A percentile compares a stretch with the other conserved stretches of the same genome.
Evolutionary conservation across 129 eudicot genomes (phyloP).

Genomic region (Oenanthe sinensis): DNA sequence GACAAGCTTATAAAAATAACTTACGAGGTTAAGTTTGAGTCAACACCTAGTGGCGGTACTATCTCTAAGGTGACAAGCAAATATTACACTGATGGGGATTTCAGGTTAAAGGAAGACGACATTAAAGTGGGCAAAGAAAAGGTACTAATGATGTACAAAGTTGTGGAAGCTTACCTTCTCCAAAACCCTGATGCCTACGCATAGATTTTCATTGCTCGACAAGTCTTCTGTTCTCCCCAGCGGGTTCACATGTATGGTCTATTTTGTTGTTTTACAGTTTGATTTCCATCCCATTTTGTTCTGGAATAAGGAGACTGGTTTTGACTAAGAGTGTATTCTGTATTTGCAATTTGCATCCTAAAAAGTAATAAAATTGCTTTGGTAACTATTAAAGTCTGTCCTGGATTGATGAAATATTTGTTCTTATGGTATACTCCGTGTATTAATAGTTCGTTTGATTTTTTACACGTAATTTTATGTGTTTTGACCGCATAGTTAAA

Average conservation of each 20-base stretch:
- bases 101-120: not conserved
- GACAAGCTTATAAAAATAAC: not conserved
- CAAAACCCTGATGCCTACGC: not conserved
- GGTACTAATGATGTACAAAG: not conserved
- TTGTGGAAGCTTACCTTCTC: not conserved
- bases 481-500: too few relatives aligned
- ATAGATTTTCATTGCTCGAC: not conserved
- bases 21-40: constrained; percentile 1
- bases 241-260: not conserved
- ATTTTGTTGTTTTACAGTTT: too few relatives aligned
- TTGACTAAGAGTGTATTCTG: too few relatives aligned
- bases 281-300: too few relatives aligned
- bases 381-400: too few relatives aligned
- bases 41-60: not conserved
- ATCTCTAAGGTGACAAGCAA: constrained; percentile 1
- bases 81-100: not conserved
- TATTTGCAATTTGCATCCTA: too few relatives aligned
- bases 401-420: not conserved
- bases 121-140: not conserved
- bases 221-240: not conserved
- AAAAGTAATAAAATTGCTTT: too few relatives aligned
- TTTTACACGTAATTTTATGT: too few relatives aligned
- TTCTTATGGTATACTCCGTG: not conserved
- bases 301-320: too few relatives aligned
- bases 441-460: too few relatives aligned